Base-by-base conservation (phyloP, 352 stramenopile species). In the Globisporangium uncinulatum region DNA sequence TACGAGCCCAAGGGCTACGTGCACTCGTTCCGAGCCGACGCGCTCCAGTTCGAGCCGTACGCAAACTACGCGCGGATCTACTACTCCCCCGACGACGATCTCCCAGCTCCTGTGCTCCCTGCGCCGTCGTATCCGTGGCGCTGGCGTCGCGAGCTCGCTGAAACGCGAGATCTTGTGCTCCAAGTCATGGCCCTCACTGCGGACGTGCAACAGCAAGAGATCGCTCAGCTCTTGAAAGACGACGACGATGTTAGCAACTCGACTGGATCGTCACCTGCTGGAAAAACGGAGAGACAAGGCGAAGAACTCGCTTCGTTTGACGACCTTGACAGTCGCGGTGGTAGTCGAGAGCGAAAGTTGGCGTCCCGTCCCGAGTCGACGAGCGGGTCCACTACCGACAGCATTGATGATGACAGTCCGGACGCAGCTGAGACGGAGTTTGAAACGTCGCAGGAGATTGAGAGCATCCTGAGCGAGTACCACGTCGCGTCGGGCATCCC, bases 401-500 rank as follows among this genome's bases (percentile, higher is more conserved):
- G 41, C 41, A 29, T 31, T 13, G 57, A 32, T 9, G 56, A 13
- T 3, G n/a, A 50, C 3, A 37, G n/a, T 15, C 10, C 39, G 6
- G 39, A 44, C 14, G 39, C 39, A 46, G 17, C 20, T 6, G 41
- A 46, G 1, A 29, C 54, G 4, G 32, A 39, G 20, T 51, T 68
- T n/a, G 45, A 65, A 53, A 61, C 67, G 0, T 56, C 74, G 3
- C 61, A 71, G 34, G 59, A 73, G 54, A 61, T 80, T 41, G 57
- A 72, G 41, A 19, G 59, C 8, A 65, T 67, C 19, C 58, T 82
- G 0, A 56, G 63, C 32, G 75, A 85, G 43, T 88, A 75, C 61
- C 65, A 83, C 49, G 86, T 86, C 46, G 61, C 74, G 1, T 75
- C 75, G 42, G 78, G 78, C 9, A 73, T 88, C 45, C 75, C 78